phyloP scores from a whole-genome alignment of 2,329 filamentous ascomycete species.

The Arthrinium phaeospermum region DNA sequence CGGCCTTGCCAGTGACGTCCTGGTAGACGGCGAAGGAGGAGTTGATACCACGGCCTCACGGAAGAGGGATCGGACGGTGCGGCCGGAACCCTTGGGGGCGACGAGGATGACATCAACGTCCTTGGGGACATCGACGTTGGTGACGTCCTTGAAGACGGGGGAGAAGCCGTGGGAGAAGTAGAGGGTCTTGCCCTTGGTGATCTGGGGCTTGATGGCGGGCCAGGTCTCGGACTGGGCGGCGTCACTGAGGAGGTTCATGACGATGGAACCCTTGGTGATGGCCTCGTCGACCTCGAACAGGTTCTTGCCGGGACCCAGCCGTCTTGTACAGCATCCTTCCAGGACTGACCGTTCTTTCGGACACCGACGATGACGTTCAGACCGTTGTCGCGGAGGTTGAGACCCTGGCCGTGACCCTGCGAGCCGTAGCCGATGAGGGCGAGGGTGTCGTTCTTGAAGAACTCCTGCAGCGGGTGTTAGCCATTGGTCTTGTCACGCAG shows the following conservation, averaged over 20 bases:
- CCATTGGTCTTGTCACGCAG: slow-evolving; percentile 27
- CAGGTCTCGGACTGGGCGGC: slow-evolving; percentile 99
- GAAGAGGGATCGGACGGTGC: slow-evolving; percentile 98
- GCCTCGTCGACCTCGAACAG: slow-evolving; percentile 98
- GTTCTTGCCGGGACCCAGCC: slow-evolving; percentile 99
- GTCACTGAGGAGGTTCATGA: slow-evolving; percentile 99
- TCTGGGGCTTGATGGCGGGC: slow-evolving; percentile 96
- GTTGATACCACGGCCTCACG: slow-evolving; percentile 99
- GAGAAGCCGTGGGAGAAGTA: slow-evolving; percentile 99
- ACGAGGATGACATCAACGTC: slow-evolving; percentile 99
- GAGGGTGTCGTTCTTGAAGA: slow-evolving; percentile 99
- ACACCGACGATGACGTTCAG: slow-evolving; percentile 99
- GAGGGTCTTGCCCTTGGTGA: slow-evolving; percentile 99
- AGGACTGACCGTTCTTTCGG: slow-evolving; percentile 96
- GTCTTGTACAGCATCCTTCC: slow-evolving; percentile 96
- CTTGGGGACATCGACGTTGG: slow-evolving; percentile 94
- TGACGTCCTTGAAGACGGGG: slow-evolving; percentile 99
- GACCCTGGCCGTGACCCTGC: slow-evolving; percentile 97
- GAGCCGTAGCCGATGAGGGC: slow-evolving; percentile 98
- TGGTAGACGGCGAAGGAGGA: slow-evolving; percentile 98
- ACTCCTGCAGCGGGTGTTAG: slow-evolving; percentile 66
- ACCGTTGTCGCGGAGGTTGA: slow-evolving; percentile 99
- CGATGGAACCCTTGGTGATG: slow-evolving; percentile 87
- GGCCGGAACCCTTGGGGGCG: slow-evolving; percentile 98
- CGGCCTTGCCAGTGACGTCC: slow-evolving; percentile 95